phyloP scores from a whole-genome alignment of 169 alveolate genomes.

The Plasmodium adleri region DNA sequence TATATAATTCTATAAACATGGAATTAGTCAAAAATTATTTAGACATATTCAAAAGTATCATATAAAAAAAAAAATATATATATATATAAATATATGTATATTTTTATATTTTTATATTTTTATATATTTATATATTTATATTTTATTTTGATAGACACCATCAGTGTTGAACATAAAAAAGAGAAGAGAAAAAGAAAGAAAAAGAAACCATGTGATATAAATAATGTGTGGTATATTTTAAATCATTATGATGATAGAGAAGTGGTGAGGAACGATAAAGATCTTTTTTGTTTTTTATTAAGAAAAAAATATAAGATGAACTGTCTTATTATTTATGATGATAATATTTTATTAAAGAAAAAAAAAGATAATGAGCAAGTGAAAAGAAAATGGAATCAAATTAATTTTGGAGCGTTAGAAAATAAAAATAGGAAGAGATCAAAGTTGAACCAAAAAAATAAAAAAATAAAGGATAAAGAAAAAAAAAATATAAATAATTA shows the following conservation, averaged over 20 bases:
- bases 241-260: conserved; percentile 17
- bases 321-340: conserved; percentile 26
- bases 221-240: conserved; percentile 25
- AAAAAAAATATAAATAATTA: background rate
- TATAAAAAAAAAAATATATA: background rate
- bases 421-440: background rate
- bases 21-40: conserved; percentile 9
- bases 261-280: conserved; percentile 1
- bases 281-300: conserved; percentile 34
- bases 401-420: conserved; percentile 9
- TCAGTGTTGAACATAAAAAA: background rate
- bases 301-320: conserved; percentile 10
- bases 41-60: conserved; percentile 22
- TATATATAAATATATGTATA: background rate
- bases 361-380: background rate
- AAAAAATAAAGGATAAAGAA: background rate
- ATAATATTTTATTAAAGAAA: conserved; percentile 36
- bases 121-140: background rate
- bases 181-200: conserved; percentile 2
- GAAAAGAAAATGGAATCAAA: background rate
- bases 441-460: background rate
- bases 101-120: background rate
- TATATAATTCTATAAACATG: conserved; percentile 44
- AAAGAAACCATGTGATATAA: background rate
- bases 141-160: background rate